These are phyloP conservation scores for Mallotus repandus DNA, from an alignment of 441 rosid genomes.

Conservation along the genomic window DNA sequence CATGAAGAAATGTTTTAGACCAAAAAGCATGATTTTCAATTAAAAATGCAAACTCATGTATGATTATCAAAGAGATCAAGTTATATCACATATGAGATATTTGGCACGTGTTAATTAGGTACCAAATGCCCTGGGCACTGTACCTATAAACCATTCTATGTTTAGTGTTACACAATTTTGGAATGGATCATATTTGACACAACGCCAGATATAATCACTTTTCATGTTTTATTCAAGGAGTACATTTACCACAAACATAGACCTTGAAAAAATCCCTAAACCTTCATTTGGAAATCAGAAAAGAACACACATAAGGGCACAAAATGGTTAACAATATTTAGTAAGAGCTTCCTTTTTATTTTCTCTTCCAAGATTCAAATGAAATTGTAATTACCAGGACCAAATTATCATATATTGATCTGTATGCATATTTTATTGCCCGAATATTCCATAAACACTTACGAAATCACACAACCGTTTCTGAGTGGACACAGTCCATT, in stretches of 20 bases:
- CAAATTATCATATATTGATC: background rate
- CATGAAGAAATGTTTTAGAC: background rate
- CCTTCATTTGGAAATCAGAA: background rate
- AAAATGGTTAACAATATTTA: background rate
- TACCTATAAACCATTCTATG: background rate
- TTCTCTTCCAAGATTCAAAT: conserved; percentile 3
- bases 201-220: background rate
- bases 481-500: conserved; percentile 19
- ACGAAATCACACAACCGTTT: conserved; percentile 12
- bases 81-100: background rate
- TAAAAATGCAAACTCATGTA: background rate
- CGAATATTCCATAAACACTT: background rate
- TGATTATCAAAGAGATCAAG: background rate
- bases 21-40: background rate
- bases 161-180: background rate
- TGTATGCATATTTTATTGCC: background rate
- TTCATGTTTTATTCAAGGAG: background rate
- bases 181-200: background rate
- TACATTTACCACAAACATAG: background rate
- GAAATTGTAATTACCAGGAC: background rate
- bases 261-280: background rate
- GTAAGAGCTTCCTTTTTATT: background rate
- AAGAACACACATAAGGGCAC: background rate
- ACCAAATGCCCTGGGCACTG: background rate
- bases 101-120: background rate